Conservation (phyloP, 2,329 filamentous ascomycete genomes). For the Sclerotinia glacialis region DNA sequence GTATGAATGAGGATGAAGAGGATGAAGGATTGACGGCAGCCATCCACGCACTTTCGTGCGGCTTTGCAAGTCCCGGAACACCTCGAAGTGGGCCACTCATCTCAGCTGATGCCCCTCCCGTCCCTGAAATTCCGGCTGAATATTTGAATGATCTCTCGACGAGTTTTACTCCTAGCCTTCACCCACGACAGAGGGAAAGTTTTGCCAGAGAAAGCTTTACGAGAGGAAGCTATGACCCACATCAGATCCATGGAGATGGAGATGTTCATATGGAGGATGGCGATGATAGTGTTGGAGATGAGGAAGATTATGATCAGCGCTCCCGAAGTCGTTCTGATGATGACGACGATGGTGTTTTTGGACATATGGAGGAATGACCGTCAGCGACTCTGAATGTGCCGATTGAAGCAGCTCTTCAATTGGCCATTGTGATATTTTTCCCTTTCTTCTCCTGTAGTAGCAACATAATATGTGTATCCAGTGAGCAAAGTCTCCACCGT, state of each 20-base stretch:
- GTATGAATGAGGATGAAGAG: conserved; percentile 72
- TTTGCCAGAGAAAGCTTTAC: conserved; percentile 6
- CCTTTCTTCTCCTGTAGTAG: conserved; percentile 32
- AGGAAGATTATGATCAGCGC: conserved; percentile 60
- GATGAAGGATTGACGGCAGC: conserved; percentile 85
- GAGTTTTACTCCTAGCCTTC: conserved; percentile 54
- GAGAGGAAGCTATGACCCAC: conserved; percentile 49
- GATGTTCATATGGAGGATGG: conserved; percentile 69
- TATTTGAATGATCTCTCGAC: conserved; percentile 64
- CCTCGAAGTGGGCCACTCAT: conserved; percentile 63
- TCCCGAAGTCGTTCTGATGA: conserved; percentile 72
- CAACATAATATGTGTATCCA: conserved; percentile 31
- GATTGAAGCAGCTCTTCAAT: conserved; percentile 5
- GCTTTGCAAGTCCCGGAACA: conserved; percentile 65
- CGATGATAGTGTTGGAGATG: conserved; percentile 60
- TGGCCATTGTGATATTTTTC: conserved; percentile 19
- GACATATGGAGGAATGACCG: conserved; percentile 83
- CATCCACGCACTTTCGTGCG: conserved; percentile 86
- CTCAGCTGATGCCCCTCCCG: conserved; percentile 74
- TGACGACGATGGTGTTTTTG: conserved; percentile 94
- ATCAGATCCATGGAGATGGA: conserved; percentile 52
- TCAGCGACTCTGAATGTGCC: conserved; percentile 6
- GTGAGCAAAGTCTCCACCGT: conserved; percentile 54
- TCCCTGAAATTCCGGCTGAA: conserved; percentile 79
- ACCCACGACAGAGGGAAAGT: conserved; percentile 63